Conservation (phyloP, 768 basidiomycete genomes). For the Amanita molliuscula region DNA sequence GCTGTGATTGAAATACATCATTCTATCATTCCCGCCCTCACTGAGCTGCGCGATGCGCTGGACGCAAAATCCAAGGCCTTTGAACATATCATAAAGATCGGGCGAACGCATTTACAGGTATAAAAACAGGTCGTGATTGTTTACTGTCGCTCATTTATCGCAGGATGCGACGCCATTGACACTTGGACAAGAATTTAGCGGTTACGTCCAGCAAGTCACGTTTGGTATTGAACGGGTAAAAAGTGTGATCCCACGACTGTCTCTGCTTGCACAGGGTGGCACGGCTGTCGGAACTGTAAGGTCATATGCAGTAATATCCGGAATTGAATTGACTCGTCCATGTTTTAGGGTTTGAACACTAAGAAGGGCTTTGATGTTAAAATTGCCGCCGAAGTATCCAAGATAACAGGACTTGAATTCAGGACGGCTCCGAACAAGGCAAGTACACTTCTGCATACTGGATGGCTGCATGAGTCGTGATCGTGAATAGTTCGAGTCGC, state of each 20-base stretch:
- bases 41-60: constrained; percentile 75
- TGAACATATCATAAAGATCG: constrained; percentile 94
- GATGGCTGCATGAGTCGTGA: neutral
- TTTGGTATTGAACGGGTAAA: constrained; percentile 85
- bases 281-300: constrained; percentile 96
- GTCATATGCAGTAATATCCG: constrained; percentile 8
- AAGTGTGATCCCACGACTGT: constrained; percentile 74
- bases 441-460: constrained; percentile 8
- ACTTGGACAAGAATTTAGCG: constrained; percentile 97
- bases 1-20: constrained; percentile 81
- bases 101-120: constrained; percentile 90
- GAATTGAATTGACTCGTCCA: constrained; percentile 1
- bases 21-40: constrained; percentile 76
- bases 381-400: constrained; percentile 85
- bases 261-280: constrained; percentile 90
- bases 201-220: constrained; percentile 90
- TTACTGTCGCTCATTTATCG: neutral
- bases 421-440: constrained; percentile 98
- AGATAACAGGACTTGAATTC: constrained; percentile 84
- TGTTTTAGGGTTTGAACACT: constrained; percentile 83
- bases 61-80: constrained; percentile 77
- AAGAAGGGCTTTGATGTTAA: constrained; percentile 94
- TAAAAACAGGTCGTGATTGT: neutral
- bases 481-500: constrained; percentile 76
- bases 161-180: constrained; percentile 97